Conservation (phyloP, 345 rosid species). For the Arabis hirsuta region DNA sequence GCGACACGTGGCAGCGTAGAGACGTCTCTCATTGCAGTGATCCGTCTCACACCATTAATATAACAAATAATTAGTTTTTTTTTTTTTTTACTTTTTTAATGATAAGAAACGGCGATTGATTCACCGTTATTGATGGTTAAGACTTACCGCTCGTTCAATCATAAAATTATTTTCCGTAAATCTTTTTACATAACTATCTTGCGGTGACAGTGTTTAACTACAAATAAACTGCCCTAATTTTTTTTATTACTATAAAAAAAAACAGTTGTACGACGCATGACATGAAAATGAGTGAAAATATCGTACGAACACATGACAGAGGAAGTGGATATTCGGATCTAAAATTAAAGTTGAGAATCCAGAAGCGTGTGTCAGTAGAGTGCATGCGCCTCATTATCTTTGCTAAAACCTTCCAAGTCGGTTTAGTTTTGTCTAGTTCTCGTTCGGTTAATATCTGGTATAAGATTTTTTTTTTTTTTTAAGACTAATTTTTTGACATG, state of each 20-base stretch:
- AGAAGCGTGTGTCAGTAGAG: too few relatives aligned
- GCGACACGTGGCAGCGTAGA: too few relatives aligned
- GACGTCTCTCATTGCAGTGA: too few relatives aligned
- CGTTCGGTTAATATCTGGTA: not conserved
- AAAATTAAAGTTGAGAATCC: not conserved
- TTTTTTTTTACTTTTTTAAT: too few relatives aligned
- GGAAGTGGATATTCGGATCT: slow-evolving; percentile 18
- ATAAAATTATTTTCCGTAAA: not conserved
- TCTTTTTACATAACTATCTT: not conserved
- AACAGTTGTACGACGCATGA: slow-evolving; percentile 4
- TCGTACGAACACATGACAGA: not conserved
- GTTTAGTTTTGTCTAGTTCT: not conserved
- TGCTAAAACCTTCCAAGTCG: not conserved
- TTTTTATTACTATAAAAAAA: too few relatives aligned
- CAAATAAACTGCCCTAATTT: too few relatives aligned
- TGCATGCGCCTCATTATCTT: not conserved
- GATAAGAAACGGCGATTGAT: too few relatives aligned
- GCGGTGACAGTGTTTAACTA: not conserved
- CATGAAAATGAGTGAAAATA: not conserved
- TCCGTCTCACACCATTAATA: too few relatives aligned
- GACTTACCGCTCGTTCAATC: not conserved
- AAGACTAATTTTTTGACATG: too few relatives aligned
- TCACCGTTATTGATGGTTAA: too few relatives aligned
- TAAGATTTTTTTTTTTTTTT: too few relatives aligned
- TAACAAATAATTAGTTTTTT: too few relatives aligned